Conservation (phyloP, 129 eudicot genomes). For the Helianthus annuus region HanXRQr2.0-SUNRISE NC_035436.2:208256811-208257310, state of each 20-base stretch:
- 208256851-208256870: slow-evolving; percentile 82
- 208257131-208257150: no score
- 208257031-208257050: slow-evolving; percentile 49
- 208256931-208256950: slow-evolving; percentile 4
- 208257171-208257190: no score
- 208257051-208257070: slow-evolving; percentile 39
- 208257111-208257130: no score
- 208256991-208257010: slow-evolving; percentile 65
- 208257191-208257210: no score
- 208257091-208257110: no score
- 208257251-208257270: no score
- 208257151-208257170: no score
- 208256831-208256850: slow-evolving; percentile 98
- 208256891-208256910: slow-evolving; percentile 67
- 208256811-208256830: slow-evolving; percentile 97
- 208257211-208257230: no score
- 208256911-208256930: not conserved
- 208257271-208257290: no score
- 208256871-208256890: slow-evolving; percentile 81
- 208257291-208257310: no score
- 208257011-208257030: no score
- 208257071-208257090: slow-evolving; percentile 37
- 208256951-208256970: slow-evolving; percentile 13
- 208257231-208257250: no score
- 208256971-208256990: slow-evolving; percentile 72